Evolutionary conservation across 2,329 filamentous ascomycete species (phyloP).

Genomic region (Trichophyton rubrum): DNA sequence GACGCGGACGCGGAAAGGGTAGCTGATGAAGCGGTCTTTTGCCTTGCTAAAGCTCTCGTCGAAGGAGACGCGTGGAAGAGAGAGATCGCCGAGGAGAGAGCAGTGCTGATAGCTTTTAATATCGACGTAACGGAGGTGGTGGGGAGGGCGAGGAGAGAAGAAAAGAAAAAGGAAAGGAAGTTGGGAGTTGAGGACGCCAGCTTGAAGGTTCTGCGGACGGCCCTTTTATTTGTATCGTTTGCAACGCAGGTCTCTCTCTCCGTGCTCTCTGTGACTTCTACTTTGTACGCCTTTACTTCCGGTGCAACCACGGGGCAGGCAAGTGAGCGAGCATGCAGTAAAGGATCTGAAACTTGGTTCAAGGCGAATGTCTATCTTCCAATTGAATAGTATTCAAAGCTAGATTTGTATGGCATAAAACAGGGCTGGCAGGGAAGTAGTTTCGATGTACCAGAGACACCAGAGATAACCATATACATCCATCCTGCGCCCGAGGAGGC

Average conservation of each 20-base stretch:
- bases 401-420: background rate
- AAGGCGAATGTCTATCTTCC: background rate
- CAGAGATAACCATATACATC: background rate
- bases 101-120: background rate
- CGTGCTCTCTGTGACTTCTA: background rate
- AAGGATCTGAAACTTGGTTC: background rate
- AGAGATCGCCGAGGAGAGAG: background rate
- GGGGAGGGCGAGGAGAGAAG: background rate
- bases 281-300: background rate
- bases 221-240: background rate
- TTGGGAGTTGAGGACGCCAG: background rate
- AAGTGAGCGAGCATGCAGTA: background rate
- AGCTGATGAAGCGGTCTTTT: background rate
- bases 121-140: background rate
- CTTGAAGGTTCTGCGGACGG: background rate
- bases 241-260: too few species aligned
- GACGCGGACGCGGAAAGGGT: background rate
- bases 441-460: background rate
- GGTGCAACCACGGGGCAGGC: background rate
- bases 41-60: background rate
- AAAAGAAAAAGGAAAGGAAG: slow-evolving; percentile 4
- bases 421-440: background rate
- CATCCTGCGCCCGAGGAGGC: background rate
- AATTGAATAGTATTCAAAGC: background rate
- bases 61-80: background rate